Base-by-base conservation (phyloP, 129 eudicot genomes). In the Helichrysum umbraculigerum region DNA sequence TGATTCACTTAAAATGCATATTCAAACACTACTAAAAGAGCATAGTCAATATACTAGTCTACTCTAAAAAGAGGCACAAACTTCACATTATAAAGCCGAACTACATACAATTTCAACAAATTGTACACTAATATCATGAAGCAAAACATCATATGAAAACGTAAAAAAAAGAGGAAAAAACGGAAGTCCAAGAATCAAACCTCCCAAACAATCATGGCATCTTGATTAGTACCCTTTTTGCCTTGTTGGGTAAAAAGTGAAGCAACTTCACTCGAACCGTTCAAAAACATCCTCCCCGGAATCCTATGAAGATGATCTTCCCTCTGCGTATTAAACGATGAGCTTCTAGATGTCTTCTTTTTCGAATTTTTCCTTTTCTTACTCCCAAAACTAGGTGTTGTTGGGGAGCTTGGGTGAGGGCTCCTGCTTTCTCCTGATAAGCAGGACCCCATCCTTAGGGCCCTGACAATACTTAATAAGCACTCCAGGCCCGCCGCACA, bases 191-290 rank as follows among this genome's bases (percentile, higher is more conserved):
- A 75, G 65, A 71, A 32, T 41, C 88, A 64, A 77, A 93, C 98
- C 98, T 93, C 98, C 98, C 98, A 93, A 81, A 93, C 98, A 81
- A 91, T 76, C 98, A 93, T 93, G 74, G 98, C 98, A 91, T 93
- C 98, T 76, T 93, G 98, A 87, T 93, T 93, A 69, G 98, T 88
- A 64, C 98, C 98, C 88, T 93, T 93, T 87, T 83, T 93, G 64
- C 98, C 98, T 78, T 93, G 98, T 72, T 88, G 97, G 5, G 97
- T 88, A 80, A 83, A 93, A 11, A 93, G 82, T 5, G 96, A 91
- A 69, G 98, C 98, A 68, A 70, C 84, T 21, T 94, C 90, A 68
- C 83, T 91, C 16, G 93, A 88, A 14, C 98, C 98, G 82, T 91
- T 94, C 74, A 86, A 20, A 78, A 88, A 90, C 90, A 89, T 67